Conservation (phyloP, 805 yeast genomes). For the Ogataea dorogensis region DNA sequence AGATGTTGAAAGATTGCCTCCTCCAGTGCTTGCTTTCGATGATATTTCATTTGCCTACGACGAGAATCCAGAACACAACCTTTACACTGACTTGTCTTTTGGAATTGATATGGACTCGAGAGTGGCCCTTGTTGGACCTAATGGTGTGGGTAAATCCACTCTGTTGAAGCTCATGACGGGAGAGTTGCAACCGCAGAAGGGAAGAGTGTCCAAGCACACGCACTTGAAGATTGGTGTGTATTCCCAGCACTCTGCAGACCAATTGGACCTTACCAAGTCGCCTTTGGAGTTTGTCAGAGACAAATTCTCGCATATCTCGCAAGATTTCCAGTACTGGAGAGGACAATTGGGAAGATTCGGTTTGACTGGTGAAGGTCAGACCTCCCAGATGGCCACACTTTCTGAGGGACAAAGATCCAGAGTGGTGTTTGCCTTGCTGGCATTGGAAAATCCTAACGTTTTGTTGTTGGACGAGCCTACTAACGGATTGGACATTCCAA, state of each 20-base stretch:
- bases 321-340: slow-evolving; percentile 99
- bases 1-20: slow-evolving; percentile 94
- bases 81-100: slow-evolving; percentile 87
- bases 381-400: slow-evolving; percentile 96
- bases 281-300: slow-evolving; percentile 97
- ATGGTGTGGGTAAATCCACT: slow-evolving; percentile 98
- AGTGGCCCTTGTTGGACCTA: slow-evolving; percentile 96
- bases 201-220: slow-evolving; percentile 95
- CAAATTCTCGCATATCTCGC: slow-evolving; percentile 84
- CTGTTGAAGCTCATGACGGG: slow-evolving; percentile 96
- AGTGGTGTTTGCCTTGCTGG: slow-evolving; percentile 95
- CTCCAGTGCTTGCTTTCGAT: slow-evolving; percentile 96
- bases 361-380: slow-evolving; percentile 98
- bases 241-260: slow-evolving; percentile 98
- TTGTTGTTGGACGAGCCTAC: slow-evolving; percentile 98
- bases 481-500: slow-evolving; percentile 97
- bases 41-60: slow-evolving; percentile 91
- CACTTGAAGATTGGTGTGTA: slow-evolving; percentile 98
- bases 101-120: slow-evolving; percentile 99
- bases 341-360: slow-evolving; percentile 97
- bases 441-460: slow-evolving; percentile 93
- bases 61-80: slow-evolving; percentile 76
- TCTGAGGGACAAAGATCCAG: slow-evolving; percentile 99
- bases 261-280: slow-evolving; percentile 90
- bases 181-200: slow-evolving; percentile 80